Conservation (phyloP, 768 basidiomycete genomes). For the Suillus cothurnatus region DNA sequence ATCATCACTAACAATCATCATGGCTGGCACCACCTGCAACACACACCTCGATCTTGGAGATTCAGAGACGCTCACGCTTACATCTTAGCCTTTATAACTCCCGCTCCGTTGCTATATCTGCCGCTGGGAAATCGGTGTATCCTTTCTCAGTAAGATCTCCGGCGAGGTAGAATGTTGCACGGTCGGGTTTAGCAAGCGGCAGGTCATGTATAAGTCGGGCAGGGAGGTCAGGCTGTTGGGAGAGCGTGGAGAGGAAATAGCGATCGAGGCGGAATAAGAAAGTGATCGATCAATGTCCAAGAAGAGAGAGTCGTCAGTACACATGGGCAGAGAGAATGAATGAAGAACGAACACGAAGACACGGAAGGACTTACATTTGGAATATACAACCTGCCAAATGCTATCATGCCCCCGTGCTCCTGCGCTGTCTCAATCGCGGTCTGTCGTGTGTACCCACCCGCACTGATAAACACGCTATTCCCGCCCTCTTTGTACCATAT, state of each 20-base stretch:
- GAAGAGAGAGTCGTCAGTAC: not conserved
- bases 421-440: constrained; percentile 2
- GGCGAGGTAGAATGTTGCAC: constrained; percentile 30
- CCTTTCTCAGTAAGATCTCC: constrained; percentile 28
- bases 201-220: constrained; percentile 31
- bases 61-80: not conserved
- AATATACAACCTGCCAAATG: constrained; percentile 4
- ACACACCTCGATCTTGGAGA: not conserved
- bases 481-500: constrained; percentile 23
- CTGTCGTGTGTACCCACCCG: constrained; percentile 9
- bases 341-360: not conserved
- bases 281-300: no score
- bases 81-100: not conserved
- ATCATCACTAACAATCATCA: no score
- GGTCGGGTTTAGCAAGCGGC: constrained; percentile 26
- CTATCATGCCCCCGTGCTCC: not conserved
- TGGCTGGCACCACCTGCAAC: no score
- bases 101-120: not conserved
- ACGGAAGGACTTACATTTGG: not conserved
- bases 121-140: constrained; percentile 25
- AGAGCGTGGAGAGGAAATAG: not conserved
- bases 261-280: not conserved
- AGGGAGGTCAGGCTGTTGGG: constrained; percentile 37
- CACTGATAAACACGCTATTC: constrained; percentile 8
- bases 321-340: not conserved